Evolutionary conservation across 2,329 filamentous ascomycete species (phyloP), one percentile per base, ranked within the genome.

Genomic region (Myotisia sp.): DNA sequence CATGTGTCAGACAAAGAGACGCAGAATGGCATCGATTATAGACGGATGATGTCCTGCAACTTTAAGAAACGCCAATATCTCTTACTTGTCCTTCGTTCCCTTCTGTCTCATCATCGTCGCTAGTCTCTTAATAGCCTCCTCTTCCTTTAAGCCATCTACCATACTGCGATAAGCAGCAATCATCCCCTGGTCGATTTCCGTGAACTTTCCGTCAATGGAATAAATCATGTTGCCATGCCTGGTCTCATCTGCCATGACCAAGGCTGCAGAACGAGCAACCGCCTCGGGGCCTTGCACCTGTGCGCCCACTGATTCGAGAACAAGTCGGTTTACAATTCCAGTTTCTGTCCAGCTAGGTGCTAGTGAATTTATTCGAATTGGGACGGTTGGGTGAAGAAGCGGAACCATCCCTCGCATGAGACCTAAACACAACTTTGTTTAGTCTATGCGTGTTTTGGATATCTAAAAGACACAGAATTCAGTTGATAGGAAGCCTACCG

Each of bases 271-370:
- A 2, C 54, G 57, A 2, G 69, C 70, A 1, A 73, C 69, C 1
- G 50, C 58, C 1, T 56, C 53, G 0, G 67, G 49, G 0, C 55
- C 41, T 48, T 74, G 70, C 0, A 62, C 43, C 9, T 56, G 50
- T 23, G 62, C 52, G 0, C 59, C 56, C 4, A 62, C 49, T 6
- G 43, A 43, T n/a, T 54, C 51, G 40, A 68, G 50, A 12, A 63
- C 13, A 0, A 37, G 44, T 20, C 51, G 42, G 0, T 65, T 60
- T 2, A 71, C 48, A 1, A 72, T 56, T 8, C 54, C 59, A 10
- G 66, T 68, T 3, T 57, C 51, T 0, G 71, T 73, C 69, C 69
- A 74, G 19, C 58, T 64, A 1, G 71, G 69, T 1, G 66, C 62
- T 13, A 75, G 52, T 4, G 58, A 62, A 52, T 76, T 76, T 33